Conservation (phyloP, 2,329 filamentous ascomycete species). For the Leptographium procerum region DNA sequence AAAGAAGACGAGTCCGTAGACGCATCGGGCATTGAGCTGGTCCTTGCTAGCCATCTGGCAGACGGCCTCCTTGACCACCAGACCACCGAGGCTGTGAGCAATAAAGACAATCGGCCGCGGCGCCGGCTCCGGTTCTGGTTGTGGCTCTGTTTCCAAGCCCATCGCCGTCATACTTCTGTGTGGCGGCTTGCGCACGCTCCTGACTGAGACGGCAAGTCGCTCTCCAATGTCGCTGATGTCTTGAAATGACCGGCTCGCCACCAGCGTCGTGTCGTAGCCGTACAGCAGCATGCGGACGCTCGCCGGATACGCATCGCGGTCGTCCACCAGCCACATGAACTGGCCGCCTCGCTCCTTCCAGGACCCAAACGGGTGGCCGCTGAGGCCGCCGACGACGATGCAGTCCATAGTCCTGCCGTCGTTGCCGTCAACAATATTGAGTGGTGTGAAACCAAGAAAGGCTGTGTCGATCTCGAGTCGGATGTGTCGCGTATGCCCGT, state of each 20-base stretch:
- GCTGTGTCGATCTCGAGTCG: background rate
- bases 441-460: background rate
- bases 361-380: background rate
- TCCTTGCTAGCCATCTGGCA: background rate
- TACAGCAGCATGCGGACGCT: background rate
- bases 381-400: background rate
- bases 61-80: background rate
- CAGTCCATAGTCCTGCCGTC: background rate
- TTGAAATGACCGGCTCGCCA: background rate
- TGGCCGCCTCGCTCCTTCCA: background rate
- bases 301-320: background rate
- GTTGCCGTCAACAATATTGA: background rate
- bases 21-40: background rate
- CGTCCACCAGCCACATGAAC: background rate
- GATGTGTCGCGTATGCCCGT: background rate
- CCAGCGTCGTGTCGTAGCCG: background rate
- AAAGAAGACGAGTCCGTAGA: background rate
- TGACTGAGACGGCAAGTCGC: background rate
- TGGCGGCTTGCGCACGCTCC: background rate
- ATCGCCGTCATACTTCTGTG: no score
- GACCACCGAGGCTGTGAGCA: background rate
- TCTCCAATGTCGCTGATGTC: background rate
- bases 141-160: no score
- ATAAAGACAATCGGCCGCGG: background rate
- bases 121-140: no score